Conservation (phyloP, 139 green algal genomes). For the Chlamydomonas applanata region DNA sequence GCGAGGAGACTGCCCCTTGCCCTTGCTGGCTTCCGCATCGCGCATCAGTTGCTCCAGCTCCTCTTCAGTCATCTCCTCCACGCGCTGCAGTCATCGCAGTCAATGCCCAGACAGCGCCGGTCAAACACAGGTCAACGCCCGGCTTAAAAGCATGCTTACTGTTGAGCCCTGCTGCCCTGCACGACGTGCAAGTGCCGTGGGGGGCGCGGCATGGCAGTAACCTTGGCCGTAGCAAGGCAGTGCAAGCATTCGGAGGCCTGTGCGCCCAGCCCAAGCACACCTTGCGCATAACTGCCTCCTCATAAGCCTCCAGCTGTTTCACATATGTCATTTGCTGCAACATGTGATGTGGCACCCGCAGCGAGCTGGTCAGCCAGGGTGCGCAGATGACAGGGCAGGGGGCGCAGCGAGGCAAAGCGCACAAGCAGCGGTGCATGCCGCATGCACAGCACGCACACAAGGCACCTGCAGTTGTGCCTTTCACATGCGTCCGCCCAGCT, state of each 20-base stretch:
- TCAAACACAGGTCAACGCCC: too few relatives aligned
- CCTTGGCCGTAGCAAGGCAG: too few relatives aligned
- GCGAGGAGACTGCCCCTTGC: constrained; percentile 4
- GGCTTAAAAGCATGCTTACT: too few relatives aligned
- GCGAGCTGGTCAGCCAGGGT: neutral
- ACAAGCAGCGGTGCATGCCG: constrained; percentile 4
- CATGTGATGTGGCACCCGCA: neutral
- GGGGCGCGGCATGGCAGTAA: too few relatives aligned
- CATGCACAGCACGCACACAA: neutral
- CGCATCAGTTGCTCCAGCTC: constrained; percentile 61
- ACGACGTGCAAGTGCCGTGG: too few relatives aligned
- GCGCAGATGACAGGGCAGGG: neutral
- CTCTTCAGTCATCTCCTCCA: constrained; percentile 92
- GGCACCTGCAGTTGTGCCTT: neutral
- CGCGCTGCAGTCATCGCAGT: constrained; percentile 44
- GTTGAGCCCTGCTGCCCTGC: too few relatives aligned
- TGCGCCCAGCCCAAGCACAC: too few relatives aligned
- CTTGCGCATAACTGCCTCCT: constrained; percentile 96
- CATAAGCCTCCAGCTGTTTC: constrained; percentile 97
- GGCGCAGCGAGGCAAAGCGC: neutral
- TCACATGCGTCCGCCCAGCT: too few relatives aligned
- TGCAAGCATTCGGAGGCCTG: too few relatives aligned
- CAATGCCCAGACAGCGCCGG: too few relatives aligned
- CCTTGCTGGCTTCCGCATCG: constrained; percentile 37
- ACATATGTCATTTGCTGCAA: constrained; percentile 98